Evolutionary conservation across 352 stramenopile species (phyloP).

Genomic region (Globisporangium nagaii): DNA sequence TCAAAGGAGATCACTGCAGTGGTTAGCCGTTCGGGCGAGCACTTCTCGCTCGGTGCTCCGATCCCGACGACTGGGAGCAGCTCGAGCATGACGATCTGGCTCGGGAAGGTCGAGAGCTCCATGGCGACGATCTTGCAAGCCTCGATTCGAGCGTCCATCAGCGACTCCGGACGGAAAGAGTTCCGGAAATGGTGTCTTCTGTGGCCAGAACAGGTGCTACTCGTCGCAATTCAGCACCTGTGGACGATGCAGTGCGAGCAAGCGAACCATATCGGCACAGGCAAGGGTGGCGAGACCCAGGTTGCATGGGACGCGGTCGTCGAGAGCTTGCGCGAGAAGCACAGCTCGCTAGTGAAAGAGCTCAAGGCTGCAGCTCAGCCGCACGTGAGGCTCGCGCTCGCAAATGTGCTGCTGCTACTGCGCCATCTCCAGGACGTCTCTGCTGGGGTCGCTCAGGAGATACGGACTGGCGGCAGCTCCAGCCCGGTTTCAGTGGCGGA

Average conservation of each 20-base stretch:
- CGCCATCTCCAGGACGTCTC: conserved; percentile 55
- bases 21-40: conserved; percentile 43
- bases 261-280: conserved; percentile 20
- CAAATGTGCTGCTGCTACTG: conserved; percentile 47
- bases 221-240: conserved; percentile 39
- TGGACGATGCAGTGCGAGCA: conserved; percentile 64
- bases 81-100: conserved; percentile 37
- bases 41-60: conserved; percentile 45
- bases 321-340: conserved; percentile 23
- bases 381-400: conserved; percentile 24
- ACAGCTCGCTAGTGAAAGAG: conserved; percentile 33
- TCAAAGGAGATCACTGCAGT: conserved; percentile 51
- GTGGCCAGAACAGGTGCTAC: conserved; percentile 70
- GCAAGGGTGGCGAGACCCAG: conserved; percentile 9
- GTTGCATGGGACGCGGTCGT: conserved; percentile 30
- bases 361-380: conserved; percentile 39
- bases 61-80: conserved; percentile 39
- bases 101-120: conserved; percentile 51
- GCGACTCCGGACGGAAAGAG: conserved; percentile 63
- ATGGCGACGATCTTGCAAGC: conserved; percentile 70
- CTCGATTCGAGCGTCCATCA: conserved; percentile 50
- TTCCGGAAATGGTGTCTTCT: conserved; percentile 80
- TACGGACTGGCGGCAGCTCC: conserved; percentile 1
- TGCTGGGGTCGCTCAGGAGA: conserved; percentile 18
- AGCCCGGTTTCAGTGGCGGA: no score